Percentiles rank a stretch among this genome's conserved stretches.
Evolutionary conservation across 140 eudicot species (phyloP).

Genomic region (Senecio squalidus): DNA sequence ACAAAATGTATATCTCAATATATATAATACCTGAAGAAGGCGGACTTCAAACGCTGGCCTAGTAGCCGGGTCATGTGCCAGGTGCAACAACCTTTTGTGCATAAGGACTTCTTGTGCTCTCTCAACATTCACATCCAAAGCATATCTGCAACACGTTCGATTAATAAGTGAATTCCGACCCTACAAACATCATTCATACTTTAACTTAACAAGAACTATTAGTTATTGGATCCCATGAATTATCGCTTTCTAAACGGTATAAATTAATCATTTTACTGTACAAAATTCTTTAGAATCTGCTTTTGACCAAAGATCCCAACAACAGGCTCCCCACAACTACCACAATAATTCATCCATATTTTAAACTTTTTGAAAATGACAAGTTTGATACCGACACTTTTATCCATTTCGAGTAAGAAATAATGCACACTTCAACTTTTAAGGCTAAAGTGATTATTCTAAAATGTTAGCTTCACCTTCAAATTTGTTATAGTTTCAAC

Average conservation of each 20-base stretch:
- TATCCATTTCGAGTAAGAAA: conserved; percentile 17
- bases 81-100: conserved; percentile 65
- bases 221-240: conserved; percentile 20
- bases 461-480: not conserved
- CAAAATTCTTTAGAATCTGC: conserved; percentile 28
- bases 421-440: conserved; percentile 8
- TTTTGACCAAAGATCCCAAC: conserved; percentile 29
- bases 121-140: conserved; percentile 82
- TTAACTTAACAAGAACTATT: conserved; percentile 5
- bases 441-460: conserved; percentile 2
- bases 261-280: conserved; percentile 15
- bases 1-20: no score
- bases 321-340: conserved; percentile 24
- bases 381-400: conserved; percentile 21
- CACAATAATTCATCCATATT: conserved; percentile 17
- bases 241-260: conserved; percentile 13
- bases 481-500: conserved; percentile 9
- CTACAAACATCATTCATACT: not conserved
- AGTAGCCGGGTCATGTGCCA: conserved; percentile 80
- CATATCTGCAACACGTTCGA: conserved; percentile 55
- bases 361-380: conserved; percentile 29
- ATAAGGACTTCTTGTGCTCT: conserved; percentile 89
- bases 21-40: conserved; percentile 76
- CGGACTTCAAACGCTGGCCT: conserved; percentile 90
- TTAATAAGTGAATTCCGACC: not conserved